phyloP scores from a whole-genome alignment of 805 yeast species.

The Cyberlindnera maclurae region DNA sequence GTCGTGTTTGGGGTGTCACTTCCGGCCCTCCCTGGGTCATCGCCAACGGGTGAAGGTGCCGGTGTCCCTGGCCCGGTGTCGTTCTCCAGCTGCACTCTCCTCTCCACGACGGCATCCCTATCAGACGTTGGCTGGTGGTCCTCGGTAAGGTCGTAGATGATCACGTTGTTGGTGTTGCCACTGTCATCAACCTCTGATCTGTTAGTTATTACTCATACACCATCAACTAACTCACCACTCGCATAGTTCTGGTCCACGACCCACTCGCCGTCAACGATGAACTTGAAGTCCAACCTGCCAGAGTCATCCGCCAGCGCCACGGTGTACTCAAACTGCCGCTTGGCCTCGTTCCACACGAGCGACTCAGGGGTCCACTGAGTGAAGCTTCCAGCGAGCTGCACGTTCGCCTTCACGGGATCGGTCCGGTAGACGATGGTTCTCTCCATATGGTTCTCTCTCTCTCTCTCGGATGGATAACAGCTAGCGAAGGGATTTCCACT shows the following conservation, averaged over 20 bases:
- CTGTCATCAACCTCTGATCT: constrained; percentile 27
- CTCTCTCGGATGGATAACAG: too few species aligned
- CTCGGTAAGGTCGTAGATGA: constrained; percentile 13
- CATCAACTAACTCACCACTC: constrained; percentile 17
- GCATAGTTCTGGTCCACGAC: constrained; percentile 15
- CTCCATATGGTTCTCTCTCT: not conserved
- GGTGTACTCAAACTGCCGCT: constrained; percentile 8
- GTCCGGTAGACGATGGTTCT: constrained; percentile 13
- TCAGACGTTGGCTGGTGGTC: constrained; percentile 1
- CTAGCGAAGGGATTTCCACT: too few species aligned
- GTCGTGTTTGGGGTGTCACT: too few species aligned
- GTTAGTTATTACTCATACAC: constrained; percentile 20
- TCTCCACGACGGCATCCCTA: constrained; percentile 6
- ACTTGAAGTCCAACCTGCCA: constrained; percentile 21
- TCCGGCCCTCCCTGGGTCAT: too few species aligned
- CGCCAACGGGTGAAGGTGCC: constrained; percentile 24
- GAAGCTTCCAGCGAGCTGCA: constrained; percentile 33
- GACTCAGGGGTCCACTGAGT: constrained; percentile 26
- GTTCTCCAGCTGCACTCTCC: constrained; percentile 1
- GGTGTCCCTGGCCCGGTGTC: constrained; percentile 24
- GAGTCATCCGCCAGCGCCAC: constrained; percentile 10
- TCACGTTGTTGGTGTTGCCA: constrained; percentile 33
- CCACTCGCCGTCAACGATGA: constrained; percentile 21
- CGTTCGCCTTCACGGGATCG: constrained; percentile 10
- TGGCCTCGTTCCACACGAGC: constrained; percentile 6